phyloP scores from a whole-genome alignment of 306 rosid species.

The Glycine soja region DNA sequence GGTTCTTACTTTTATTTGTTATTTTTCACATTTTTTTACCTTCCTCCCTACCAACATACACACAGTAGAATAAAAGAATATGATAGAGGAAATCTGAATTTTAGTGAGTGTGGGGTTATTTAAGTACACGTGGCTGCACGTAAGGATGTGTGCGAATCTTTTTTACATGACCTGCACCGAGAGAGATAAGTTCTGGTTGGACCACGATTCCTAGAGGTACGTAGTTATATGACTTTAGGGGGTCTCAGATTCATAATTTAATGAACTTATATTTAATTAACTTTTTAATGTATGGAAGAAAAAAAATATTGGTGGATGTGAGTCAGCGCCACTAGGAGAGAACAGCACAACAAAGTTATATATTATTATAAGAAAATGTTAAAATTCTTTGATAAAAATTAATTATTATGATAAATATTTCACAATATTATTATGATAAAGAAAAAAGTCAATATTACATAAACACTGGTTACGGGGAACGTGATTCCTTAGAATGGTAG shows the following conservation, averaged over 20 bases:
- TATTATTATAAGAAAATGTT: background rate
- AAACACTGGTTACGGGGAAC: background rate
- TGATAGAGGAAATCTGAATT: conserved; percentile 14
- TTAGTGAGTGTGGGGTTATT: background rate
- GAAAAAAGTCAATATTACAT: background rate
- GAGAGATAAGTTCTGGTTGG: background rate
- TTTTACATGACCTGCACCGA: background rate
- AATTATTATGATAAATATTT: too few species aligned
- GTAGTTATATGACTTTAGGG: too few species aligned
- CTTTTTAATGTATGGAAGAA: background rate
- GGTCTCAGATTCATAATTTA: background rate
- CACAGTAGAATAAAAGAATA: background rate
- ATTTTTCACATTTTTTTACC: too few species aligned
- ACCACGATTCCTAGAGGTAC: too few species aligned
- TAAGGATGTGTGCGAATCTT: background rate
- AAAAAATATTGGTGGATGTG: conserved; percentile 5
- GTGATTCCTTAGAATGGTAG: background rate
- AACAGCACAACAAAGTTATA: background rate
- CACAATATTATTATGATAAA: too few species aligned
- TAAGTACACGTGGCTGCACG: conserved; percentile 5
- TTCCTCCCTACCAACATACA: too few species aligned
- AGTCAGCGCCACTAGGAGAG: background rate
- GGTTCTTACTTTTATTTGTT: too few species aligned
- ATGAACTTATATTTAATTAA: background rate
- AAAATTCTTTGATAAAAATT: too few species aligned